Evolutionary conservation across 225 moss, liverwort and hornwort genomes (phyloP).

Genomic region (Physcomitrellopsis africana): DNA sequence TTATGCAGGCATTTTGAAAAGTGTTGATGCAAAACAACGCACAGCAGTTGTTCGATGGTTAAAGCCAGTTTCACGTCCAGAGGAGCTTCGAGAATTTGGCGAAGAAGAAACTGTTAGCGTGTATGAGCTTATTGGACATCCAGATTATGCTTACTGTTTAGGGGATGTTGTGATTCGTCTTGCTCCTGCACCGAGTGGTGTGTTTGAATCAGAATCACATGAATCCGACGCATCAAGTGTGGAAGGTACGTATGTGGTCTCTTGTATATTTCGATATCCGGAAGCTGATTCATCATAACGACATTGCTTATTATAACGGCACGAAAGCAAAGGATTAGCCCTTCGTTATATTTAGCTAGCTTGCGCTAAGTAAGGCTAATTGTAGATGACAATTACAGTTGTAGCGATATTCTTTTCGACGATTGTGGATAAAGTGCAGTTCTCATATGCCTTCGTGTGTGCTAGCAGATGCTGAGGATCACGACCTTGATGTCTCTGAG

Average conservation of each 20-base stretch:
- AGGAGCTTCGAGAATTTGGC: slow-evolving; percentile 82
- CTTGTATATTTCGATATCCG: slow-evolving; percentile 20
- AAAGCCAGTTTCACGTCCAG: slow-evolving; percentile 65
- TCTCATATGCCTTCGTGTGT: slow-evolving; percentile 16
- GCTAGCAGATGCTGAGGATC: slow-evolving; percentile 55
- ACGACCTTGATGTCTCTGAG: slow-evolving; percentile 42
- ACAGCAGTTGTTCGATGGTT: slow-evolving; percentile 91
- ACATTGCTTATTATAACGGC: neutral
- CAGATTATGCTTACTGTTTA: slow-evolving; percentile 90
- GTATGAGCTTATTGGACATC: slow-evolving; percentile 93
- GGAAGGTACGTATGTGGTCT: slow-evolving; percentile 47
- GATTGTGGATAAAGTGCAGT: slow-evolving; percentile 18
- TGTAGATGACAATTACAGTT: slow-evolving; percentile 7
- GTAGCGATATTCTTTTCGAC: slow-evolving; percentile 21
- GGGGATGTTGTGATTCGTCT: slow-evolving; percentile 96
- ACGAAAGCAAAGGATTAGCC: slow-evolving; percentile 19
- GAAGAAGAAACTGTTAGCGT: slow-evolving; percentile 95
- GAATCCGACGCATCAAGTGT: slow-evolving; percentile 57
- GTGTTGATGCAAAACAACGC: slow-evolving; percentile 88
- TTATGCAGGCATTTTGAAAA: slow-evolving; percentile 72
- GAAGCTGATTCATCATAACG: slow-evolving; percentile 3
- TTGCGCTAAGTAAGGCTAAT: slow-evolving; percentile 1
- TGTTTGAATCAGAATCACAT: slow-evolving; percentile 40
- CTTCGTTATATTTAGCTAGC: neutral
- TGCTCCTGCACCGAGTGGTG: slow-evolving; percentile 50